Evolutionary conservation across 2,329 filamentous ascomycete species (phyloP), one percentile per base, ranked within the genome.

Genomic region (Epichloe amarillans): DNA sequence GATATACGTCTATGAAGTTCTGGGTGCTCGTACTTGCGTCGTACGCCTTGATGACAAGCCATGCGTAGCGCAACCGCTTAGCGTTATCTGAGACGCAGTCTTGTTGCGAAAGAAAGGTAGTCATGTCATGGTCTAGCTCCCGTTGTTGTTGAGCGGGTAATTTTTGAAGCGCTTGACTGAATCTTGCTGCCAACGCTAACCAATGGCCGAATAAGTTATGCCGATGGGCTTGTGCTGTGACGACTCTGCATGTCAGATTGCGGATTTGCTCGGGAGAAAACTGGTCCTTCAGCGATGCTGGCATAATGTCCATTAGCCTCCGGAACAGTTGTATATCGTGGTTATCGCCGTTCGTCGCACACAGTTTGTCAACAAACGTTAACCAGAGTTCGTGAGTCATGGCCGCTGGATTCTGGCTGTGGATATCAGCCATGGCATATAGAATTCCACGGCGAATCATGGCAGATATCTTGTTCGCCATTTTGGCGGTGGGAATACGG

Each of bases 21-120:
- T 55, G 30, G 12, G 51, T 54, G 10, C 53, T 55, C 6, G 50
- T 37, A 4, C 42, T 26, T 7, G 53, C 15, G 23, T 56, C 52
- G 37, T 59, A 51, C 1, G 59, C 56, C 43, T 55, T 55, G 46
- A 55, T 53, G 2, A 58, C 38, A 5, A 62, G 47, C 60, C 60
- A 62, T 3, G 58, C 51, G 43, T 57, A 60, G 1, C 53, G 53
- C 39, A 57, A 35, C 15, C 51, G 52, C 39, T 49, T 42, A 2
- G 44, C 42, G 17, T 12, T 50, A n/a, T 56, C 53, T 3, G 47
- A 17, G n/a, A 15, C 21, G 15, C 19, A 44, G n/a, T 51, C 53
- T 39, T 52, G 50, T 23, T 55, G 46, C 19, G 15, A 35, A 19
- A 60, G 47, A 19, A 58, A 55, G 0, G n/a, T 6, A 2, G 21